These are phyloP conservation scores for Irpex lacteus DNA, from an alignment of 1,284 basidiomycete species.

Conservation along the genomic window DNA sequence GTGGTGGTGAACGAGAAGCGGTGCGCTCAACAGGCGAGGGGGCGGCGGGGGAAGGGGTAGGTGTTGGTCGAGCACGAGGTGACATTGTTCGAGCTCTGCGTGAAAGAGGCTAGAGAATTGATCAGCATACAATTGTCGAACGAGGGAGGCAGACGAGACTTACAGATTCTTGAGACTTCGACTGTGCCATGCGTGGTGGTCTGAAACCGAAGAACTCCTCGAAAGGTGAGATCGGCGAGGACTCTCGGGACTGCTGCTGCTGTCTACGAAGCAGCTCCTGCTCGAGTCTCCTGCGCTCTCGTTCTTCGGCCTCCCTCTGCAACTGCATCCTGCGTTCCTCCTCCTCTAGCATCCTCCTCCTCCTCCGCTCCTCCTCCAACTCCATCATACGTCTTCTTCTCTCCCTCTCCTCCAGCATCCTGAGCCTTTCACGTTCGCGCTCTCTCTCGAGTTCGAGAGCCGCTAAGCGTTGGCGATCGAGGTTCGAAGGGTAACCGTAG, in stretches of 20 bases:
- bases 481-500: slow-evolving; percentile 19
- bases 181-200: slow-evolving; percentile 12
- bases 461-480: slow-evolving; percentile 8
- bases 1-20: slow-evolving; percentile 2
- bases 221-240: slow-evolving; percentile 14
- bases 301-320: slow-evolving; percentile 18
- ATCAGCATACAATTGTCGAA: background rate
- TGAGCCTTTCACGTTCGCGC: slow-evolving; percentile 18
- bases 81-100: slow-evolving; percentile 16
- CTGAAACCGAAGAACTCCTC: slow-evolving; percentile 23
- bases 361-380: slow-evolving; percentile 9
- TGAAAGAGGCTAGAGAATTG: background rate
- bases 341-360: slow-evolving; percentile 13
- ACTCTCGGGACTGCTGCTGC: slow-evolving; percentile 16
- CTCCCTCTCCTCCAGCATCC: slow-evolving; percentile 19
- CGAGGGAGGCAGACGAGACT: background rate
- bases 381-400: slow-evolving; percentile 7
- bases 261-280: slow-evolving; percentile 23
- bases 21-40: slow-evolving; percentile 2
- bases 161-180: background rate
- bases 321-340: slow-evolving; percentile 20
- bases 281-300: slow-evolving; percentile 16
- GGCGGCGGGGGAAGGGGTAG: background rate
- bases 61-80: slow-evolving; percentile 4
- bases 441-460: slow-evolving; percentile 20